Conservation (phyloP, 352 stramenopile species). For the Phytophthora uliginosa region DNA sequence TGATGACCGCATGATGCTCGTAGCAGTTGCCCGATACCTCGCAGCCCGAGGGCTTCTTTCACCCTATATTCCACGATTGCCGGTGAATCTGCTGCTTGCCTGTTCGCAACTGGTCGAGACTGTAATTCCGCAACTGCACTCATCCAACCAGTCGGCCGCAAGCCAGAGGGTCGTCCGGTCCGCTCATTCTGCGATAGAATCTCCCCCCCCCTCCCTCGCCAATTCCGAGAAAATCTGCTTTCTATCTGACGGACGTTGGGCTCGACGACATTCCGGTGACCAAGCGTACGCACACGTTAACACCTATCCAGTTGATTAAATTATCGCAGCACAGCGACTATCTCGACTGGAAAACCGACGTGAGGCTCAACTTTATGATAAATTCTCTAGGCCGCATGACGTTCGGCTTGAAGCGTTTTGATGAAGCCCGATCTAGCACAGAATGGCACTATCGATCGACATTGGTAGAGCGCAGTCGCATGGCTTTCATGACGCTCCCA, state of each 20-base stretch:
- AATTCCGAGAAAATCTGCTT: background rate
- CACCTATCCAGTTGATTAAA: background rate
- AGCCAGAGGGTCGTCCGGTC: too few relatives aligned
- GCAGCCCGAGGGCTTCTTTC: too few relatives aligned
- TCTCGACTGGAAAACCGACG: conserved; percentile 1
- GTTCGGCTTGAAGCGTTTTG: background rate
- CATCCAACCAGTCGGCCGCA: too few relatives aligned
- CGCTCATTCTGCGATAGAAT: background rate
- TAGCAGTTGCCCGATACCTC: too few relatives aligned
- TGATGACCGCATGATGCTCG: too few relatives aligned
- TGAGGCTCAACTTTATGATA: background rate
- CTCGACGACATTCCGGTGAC: background rate
- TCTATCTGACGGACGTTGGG: background rate
- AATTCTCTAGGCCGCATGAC: conserved; percentile 1
- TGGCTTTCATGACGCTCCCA: background rate
- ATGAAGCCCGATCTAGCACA: background rate
- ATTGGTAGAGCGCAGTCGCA: background rate
- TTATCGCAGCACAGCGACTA: background rate
- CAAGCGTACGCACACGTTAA: background rate
- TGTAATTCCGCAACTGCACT: too few relatives aligned
- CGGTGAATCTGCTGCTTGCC: too few relatives aligned
- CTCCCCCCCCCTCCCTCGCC: too few relatives aligned
- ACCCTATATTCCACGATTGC: too few relatives aligned
- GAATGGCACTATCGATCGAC: background rate
- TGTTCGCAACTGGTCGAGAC: too few relatives aligned